These are phyloP conservation scores for Prunus campanulata DNA, from an alignment of 306 rosid species.

Conservation along the genomic window DNA sequence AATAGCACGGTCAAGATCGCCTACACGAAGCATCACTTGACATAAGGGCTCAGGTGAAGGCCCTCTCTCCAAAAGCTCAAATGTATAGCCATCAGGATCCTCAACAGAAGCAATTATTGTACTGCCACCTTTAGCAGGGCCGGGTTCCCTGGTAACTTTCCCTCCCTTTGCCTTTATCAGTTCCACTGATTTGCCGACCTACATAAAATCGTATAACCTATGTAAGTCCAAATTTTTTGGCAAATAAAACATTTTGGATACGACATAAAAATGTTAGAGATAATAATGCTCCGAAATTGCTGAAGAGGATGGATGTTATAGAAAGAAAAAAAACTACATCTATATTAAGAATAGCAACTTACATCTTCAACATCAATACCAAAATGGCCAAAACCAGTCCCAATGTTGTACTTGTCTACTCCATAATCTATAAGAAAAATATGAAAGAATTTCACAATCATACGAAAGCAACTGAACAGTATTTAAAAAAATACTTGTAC, in stretches of 20 bases:
- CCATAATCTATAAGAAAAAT: conserved; percentile 49
- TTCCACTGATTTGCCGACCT: conserved; percentile 68
- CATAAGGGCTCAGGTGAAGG: conserved; percentile 73
- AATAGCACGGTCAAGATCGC: conserved; percentile 73
- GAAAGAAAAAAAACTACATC: background rate
- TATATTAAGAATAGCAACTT: conserved; percentile 28
- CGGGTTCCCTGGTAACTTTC: conserved; percentile 57
- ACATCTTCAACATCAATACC: conserved; percentile 77
- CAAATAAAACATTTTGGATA: background rate
- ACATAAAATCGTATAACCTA: background rate
- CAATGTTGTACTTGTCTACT: conserved; percentile 58
- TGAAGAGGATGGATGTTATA: background rate
- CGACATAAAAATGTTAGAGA: background rate
- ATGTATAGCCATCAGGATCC: conserved; percentile 77
- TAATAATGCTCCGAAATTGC: background rate
- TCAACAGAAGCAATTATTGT: conserved; percentile 49
- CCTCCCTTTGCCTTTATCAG: conserved; percentile 73
- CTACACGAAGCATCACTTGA: conserved; percentile 82
- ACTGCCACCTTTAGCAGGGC: conserved; percentile 53
- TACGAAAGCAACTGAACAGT: background rate
- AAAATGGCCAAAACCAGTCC: conserved; percentile 69
- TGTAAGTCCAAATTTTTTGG: background rate
- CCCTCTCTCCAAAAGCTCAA: conserved; percentile 67
- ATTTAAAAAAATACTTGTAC: background rate
- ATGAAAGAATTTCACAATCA: conserved; percentile 3